Percentiles rank a stretch among this genome's conserved stretches.
Evolutionary conservation across 495 filamentous ascomycete genomes (phyloP).

Genomic region (Aspergillus leporis): DNA sequence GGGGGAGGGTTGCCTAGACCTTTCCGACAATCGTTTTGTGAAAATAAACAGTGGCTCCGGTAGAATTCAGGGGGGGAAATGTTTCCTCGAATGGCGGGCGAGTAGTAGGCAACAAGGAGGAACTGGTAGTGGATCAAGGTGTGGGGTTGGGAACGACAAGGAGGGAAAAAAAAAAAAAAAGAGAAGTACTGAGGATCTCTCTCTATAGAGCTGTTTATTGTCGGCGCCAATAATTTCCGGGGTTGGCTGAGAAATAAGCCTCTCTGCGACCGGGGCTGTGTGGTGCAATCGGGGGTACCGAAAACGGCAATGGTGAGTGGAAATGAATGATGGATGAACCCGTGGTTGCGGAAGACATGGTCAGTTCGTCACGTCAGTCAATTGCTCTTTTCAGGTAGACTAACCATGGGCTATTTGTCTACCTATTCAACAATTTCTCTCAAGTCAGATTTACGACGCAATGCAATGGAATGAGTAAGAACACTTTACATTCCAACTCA

Average conservation of each 20-base stretch:
- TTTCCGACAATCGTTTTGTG: background rate
- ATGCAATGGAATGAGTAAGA: too few species aligned
- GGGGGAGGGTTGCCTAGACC: background rate
- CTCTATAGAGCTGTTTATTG: conserved; percentile 1
- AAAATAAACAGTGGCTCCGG: background rate
- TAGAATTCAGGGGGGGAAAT: background rate
- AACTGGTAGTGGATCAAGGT: background rate
- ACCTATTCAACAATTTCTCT: background rate
- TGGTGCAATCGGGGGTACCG: conserved; percentile 13
- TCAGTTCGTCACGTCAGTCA: conserved; percentile 6
- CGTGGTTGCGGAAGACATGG: too few species aligned
- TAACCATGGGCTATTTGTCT: too few species aligned
- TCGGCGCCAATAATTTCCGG: conserved; percentile 7
- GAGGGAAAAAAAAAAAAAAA: background rate
- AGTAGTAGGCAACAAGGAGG: background rate
- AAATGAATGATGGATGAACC: conserved; percentile 7
- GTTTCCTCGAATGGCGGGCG: background rate
- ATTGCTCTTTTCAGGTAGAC: too few species aligned
- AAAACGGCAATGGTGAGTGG: conserved; percentile 13
- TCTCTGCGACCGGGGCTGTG: conserved; percentile 18
- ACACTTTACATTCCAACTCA: too few species aligned
- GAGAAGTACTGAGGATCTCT: background rate
- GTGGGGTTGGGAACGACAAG: background rate
- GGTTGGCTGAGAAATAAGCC: conserved; percentile 1
- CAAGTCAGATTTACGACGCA: too few species aligned